These are phyloP conservation scores for Sporothrix dimorphospora DNA, from an alignment of 2,329 filamentous ascomycete species.

Conservation along the genomic window DNA sequence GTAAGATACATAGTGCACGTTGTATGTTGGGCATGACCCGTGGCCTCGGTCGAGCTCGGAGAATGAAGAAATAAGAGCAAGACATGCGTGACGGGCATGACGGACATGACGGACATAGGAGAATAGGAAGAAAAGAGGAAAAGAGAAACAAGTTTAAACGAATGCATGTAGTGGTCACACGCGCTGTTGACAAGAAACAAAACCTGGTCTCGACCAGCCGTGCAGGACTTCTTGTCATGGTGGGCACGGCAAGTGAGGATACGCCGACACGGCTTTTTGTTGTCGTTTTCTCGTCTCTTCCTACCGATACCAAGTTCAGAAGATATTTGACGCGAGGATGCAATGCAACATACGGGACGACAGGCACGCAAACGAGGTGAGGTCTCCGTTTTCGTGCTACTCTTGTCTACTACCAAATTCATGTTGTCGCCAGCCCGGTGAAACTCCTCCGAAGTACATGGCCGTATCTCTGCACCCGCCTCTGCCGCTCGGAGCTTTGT, in stretches of 20 bases:
- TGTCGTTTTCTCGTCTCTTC: background rate
- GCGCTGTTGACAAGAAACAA: background rate
- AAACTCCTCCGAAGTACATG: background rate
- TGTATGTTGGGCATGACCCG: background rate
- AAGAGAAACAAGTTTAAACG: background rate
- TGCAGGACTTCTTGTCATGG: background rate
- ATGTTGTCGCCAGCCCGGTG: background rate
- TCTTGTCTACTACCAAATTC: background rate
- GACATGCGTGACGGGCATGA: background rate
- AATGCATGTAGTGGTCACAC: background rate
- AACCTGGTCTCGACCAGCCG: background rate
- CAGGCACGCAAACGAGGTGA: background rate
- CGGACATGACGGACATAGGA: background rate
- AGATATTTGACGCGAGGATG: background rate
- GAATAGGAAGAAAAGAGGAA: background rate
- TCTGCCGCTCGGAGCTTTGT: background rate
- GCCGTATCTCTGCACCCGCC: background rate
- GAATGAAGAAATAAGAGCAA: background rate
- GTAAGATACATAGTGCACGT: background rate
- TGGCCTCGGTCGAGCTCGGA: background rate
- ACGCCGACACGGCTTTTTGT: background rate
- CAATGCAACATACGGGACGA: background rate
- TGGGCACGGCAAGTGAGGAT: background rate
- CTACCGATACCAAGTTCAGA: background rate
- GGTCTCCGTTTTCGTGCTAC: background rate